Percentiles rank a stretch among this genome's conserved stretches.
Conservation (phyloP, 2,329 filamentous ascomycete species). For the Trichoderma atrobrunneum region DNA sequence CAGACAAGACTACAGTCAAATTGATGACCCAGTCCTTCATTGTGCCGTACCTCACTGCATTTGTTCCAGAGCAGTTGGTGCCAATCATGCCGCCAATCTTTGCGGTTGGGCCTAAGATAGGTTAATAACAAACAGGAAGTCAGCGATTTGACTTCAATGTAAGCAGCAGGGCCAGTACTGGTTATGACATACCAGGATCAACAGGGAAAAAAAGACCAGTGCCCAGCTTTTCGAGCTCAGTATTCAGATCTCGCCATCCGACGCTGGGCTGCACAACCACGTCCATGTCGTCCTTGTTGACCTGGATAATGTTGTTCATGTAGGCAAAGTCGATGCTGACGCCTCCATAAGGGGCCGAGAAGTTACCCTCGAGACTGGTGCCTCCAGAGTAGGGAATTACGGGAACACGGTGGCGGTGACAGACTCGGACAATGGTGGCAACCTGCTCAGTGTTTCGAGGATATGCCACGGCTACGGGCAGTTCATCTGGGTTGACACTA, state of each 20-base stretch:
- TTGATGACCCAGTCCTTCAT: slow-evolving; percentile 91
- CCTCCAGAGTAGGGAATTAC: slow-evolving; percentile 87
- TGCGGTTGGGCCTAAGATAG: slow-evolving; percentile 52
- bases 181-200: slow-evolving; percentile 66
- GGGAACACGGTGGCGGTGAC: slow-evolving; percentile 74
- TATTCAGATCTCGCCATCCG: slow-evolving; percentile 88
- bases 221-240: slow-evolving; percentile 62
- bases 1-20: slow-evolving; percentile 74
- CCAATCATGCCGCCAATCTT: slow-evolving; percentile 83
- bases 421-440: slow-evolving; percentile 61
- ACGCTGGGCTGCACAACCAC: slow-evolving; percentile 88
- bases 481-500: slow-evolving; percentile 55
- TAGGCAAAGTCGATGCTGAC: slow-evolving; percentile 85
- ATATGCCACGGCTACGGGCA: slow-evolving; percentile 64
- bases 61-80: slow-evolving; percentile 75
- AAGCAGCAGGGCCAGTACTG: too few species aligned
- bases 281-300: slow-evolving; percentile 88
- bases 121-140: neutral
- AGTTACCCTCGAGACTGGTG: slow-evolving; percentile 84
- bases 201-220: slow-evolving; percentile 86
- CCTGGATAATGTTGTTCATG: slow-evolving; percentile 78
- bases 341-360: slow-evolving; percentile 81
- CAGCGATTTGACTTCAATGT: neutral
- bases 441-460: slow-evolving; percentile 61
- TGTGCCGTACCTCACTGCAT: slow-evolving; percentile 76